phyloP scores from a whole-genome alignment of 176 grass and related monocot genomes.

The Ensete glaucum region DNA sequence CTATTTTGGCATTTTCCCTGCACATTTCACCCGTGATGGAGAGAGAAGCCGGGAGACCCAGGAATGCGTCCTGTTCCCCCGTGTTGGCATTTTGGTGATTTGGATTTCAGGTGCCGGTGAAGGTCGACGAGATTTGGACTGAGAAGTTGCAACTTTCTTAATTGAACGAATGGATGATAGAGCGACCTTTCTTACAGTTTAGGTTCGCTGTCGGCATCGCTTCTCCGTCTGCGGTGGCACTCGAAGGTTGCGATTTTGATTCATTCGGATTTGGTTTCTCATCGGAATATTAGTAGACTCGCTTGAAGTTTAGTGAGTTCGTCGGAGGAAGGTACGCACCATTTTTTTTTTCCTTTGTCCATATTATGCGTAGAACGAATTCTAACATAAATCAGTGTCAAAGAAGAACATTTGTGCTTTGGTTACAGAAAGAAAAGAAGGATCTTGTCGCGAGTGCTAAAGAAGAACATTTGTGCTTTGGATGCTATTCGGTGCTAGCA shows the following conservation, averaged over 20 bases:
- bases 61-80: background rate
- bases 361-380: too few relatives aligned
- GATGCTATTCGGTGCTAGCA: background rate
- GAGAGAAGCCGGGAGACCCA: background rate
- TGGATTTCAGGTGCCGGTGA: background rate
- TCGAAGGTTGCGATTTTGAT: background rate
- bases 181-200: background rate
- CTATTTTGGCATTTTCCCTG: background rate
- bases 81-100: background rate
- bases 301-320: background rate
- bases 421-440: constrained; percentile 7
- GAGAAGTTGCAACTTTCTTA: background rate
- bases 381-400: background rate
- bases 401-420: background rate
- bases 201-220: background rate
- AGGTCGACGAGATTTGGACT: background rate
- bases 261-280: background rate
- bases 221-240: background rate
- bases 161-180: background rate
- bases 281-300: background rate
- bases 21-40: background rate
- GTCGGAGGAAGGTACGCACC: background rate
- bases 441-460: background rate
- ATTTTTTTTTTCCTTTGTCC: background rate
- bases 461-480: background rate